Conservation (phyloP, 805 yeast genomes). For the Kazachstania bromeliacearum region DNA sequence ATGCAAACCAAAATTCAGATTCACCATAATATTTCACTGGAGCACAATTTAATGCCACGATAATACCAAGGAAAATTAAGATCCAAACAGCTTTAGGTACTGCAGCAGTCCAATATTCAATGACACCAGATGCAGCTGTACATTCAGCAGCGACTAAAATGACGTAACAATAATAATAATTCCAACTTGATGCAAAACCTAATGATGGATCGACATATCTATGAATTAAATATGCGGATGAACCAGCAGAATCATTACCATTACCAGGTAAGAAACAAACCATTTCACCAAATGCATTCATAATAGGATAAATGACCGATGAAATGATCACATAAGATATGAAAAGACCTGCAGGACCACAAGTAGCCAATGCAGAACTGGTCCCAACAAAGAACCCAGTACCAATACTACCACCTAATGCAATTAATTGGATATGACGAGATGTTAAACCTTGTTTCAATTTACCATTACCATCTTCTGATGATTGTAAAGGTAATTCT, state of each 20-base stretch:
- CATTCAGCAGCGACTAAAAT: conserved; percentile 50
- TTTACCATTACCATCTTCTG: conserved; percentile 2
- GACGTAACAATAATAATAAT: conserved; percentile 41
- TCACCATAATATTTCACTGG: conserved; percentile 44
- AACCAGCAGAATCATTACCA: conserved; percentile 38
- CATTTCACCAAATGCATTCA: conserved; percentile 59
- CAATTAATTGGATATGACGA: conserved; percentile 72
- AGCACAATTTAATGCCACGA: conserved; percentile 38
- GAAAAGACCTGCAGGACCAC: conserved; percentile 67
- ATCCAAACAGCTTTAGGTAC: conserved; percentile 53
- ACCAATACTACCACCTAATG: conserved; percentile 77
- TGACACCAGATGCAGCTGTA: conserved; percentile 55
- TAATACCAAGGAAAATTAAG: conserved; percentile 40
- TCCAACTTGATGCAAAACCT: conserved; percentile 58
- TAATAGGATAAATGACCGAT: conserved; percentile 53
- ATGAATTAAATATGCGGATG: conserved; percentile 48
- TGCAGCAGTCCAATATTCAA: conserved; percentile 48
- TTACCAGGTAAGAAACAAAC: conserved; percentile 50
- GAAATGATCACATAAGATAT: conserved; percentile 56
- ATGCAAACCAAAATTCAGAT: conserved; percentile 33
- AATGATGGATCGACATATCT: conserved; percentile 50
- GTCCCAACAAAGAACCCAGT: conserved; percentile 76
- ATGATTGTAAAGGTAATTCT: no score
- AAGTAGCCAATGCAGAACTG: conserved; percentile 47
- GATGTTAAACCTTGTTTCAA: conserved; percentile 32